A percentile compares a stretch with the other conserved stretches of the same genome.
These are phyloP conservation scores for Erodium chrysanthum DNA, from an alignment of 441 rosid species.

Conservation along the genomic window DNA sequence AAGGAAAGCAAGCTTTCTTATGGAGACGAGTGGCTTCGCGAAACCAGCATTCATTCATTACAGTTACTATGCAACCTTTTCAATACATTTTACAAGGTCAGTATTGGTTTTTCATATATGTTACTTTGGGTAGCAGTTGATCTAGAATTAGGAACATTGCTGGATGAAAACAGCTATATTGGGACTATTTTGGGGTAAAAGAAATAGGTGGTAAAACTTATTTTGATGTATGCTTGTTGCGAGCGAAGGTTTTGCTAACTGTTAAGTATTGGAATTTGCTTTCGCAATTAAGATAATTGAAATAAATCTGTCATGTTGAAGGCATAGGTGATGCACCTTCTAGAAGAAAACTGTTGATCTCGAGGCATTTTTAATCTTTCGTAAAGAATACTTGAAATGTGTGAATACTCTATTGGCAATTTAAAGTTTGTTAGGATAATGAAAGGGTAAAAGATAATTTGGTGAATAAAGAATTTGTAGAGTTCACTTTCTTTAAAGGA, in stretches of 20 bases:
- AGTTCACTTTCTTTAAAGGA: not conserved
- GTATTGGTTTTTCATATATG: not conserved
- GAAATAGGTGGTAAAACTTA: slow-evolving; percentile 8
- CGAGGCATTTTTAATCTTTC: not conserved
- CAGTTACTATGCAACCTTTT: slow-evolving; percentile 97
- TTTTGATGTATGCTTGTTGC: not conserved
- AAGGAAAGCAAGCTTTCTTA: slow-evolving; percentile 66
- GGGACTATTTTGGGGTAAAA: not conserved
- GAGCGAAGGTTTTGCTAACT: not conserved
- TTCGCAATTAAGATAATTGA: not conserved
- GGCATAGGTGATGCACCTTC: not conserved
- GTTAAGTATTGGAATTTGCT: not conserved
- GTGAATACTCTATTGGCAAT: not conserved
- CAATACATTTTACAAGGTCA: slow-evolving; percentile 91
- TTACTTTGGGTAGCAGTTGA: not conserved
- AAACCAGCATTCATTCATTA: slow-evolving; percentile 96
- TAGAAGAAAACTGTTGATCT: not conserved
- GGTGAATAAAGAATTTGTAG: not conserved
- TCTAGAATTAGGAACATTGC: not conserved
- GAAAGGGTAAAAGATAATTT: not conserved
- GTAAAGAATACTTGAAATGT: not conserved
- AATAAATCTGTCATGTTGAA: not conserved
- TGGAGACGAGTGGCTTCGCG: slow-evolving; percentile 85
- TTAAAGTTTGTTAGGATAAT: not conserved
- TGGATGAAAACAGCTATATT: not conserved